A percentile compares a stretch with the other conserved stretches of the same genome.
Conservation (phyloP, 2,329 filamentous ascomycete species). For the Purpureocillium lavendulum region DNA sequence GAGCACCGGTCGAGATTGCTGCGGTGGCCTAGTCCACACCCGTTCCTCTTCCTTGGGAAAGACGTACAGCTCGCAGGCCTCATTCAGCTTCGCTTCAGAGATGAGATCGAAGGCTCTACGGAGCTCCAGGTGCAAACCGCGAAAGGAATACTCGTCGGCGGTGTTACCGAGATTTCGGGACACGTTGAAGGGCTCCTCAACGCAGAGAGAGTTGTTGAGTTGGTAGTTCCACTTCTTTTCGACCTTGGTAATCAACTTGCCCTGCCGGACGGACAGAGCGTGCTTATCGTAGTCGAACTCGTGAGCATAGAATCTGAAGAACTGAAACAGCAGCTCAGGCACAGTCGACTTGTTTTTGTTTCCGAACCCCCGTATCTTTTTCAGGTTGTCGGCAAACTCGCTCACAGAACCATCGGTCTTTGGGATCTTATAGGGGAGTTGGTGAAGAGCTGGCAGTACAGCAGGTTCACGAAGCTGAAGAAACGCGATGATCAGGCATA, state of each 20-base stretch:
- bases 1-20: constrained; percentile 46
- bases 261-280: constrained; percentile 78
- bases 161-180: constrained; percentile 89
- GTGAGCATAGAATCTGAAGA: constrained; percentile 91
- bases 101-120: constrained; percentile 81
- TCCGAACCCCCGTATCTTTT: constrained; percentile 66
- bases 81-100: constrained; percentile 66
- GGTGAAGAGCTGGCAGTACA: constrained; percentile 78
- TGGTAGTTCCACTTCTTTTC: constrained; percentile 83
- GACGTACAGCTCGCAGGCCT: constrained; percentile 80
- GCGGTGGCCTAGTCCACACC: constrained; percentile 48
- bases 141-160: constrained; percentile 89
- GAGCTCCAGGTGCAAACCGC: constrained; percentile 82
- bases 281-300: constrained; percentile 83
- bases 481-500: constrained; percentile 96
- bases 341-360: constrained; percentile 71
- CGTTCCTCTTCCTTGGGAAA: constrained; percentile 76
- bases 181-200: constrained; percentile 94
- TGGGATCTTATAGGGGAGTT: constrained; percentile 40
- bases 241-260: constrained; percentile 67
- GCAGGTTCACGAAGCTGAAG: constrained; percentile 80
- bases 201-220: constrained; percentile 77
- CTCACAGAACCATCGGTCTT: constrained; percentile 59
- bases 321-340: constrained; percentile 84
- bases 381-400: constrained; percentile 80